Base-by-base conservation (phyloP, 2,329 filamentous ascomycete genomes). In the Epichloe aotearoae region DNA sequence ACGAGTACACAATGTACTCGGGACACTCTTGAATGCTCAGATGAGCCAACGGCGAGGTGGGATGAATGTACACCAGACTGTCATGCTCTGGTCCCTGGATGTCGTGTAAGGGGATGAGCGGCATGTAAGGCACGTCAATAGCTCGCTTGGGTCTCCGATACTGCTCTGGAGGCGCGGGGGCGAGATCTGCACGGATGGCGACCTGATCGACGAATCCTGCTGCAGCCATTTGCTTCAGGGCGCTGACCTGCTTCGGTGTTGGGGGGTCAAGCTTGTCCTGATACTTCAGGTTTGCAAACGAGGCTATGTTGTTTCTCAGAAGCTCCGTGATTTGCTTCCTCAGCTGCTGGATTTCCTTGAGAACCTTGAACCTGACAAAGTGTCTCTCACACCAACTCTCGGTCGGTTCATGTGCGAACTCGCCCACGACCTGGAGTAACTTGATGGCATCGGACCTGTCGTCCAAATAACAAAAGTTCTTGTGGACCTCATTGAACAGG, bases 121-220 rank as follows among this genome's bases (percentile, higher is more conserved):
- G 89, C 6, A 95, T 67, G 63, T 97, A 98, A 0, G 91, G 86
- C 3, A 97, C 86, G 58, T 97, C 89, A 56, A 93, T 94, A 2
- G 90, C 86, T n/a, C 89, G 80, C 47, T 80, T 82, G 0, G 90
- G 87, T 54, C 86, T 88, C 17, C 84, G 75, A 44, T 73, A 68
- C 49, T 76, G 68, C 54, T 84, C 81, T 1, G 83, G 82, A 1
- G 87, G 86, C 12, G 75, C 76, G 1, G 88, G 87, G 0, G 88
- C 76, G n/a, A 88, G 73, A 65, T 98, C 91, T 4, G 87, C 88
- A 53, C 93, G 86, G 58, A 97, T 89, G 44, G 93, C 93, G 40
- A 98, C 79, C 58, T 96, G 86, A 66, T 98, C 93, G 61, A 97
- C 82, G 69, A 96, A 97, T 1, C 91, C 93, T 0, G 88, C 85